Evolutionary conservation across 1,139 yeast species (phyloP), one percentile per base, ranked within the genome.

Genomic region (Debaryomycetaceae sp.): DNA sequence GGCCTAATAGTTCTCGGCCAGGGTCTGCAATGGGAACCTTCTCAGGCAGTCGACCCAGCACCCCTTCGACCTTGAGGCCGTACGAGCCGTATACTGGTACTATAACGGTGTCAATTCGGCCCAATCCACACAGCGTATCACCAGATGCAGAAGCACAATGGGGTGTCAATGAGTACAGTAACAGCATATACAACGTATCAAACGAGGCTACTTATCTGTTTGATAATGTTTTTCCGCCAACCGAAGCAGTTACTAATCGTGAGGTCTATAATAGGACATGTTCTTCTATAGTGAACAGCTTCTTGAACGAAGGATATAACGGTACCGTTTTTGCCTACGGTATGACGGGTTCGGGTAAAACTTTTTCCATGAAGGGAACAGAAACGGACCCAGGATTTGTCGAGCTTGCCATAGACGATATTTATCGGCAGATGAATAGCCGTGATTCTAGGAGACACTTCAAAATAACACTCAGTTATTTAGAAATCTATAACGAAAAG

Each of bases 271-370:
- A 70, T 30, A 65, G 66, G 17, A 71, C 85, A 1, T 91, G 90
- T 38, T 68, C 76, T 30, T 81, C 80, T 1, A 70, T 89, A 38
- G 83, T 91, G 1, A 66, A 74, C 24, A 80, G 83, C 49, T 83
- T 88, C 46, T 69, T 89, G 51, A 51, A 65, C 38, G 83, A 84
- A 34, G 97, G 97, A 0, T 90, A 71, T 61, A 89, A 90, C 58
- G 95, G 93, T 7, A 91, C 97, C 0, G 83, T 91, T 1, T 89
- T 91, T 63, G 96, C 97, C 2, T 89, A 90, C 59, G 96, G 97
- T 41, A 87, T 87, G 91, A 89, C 98, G 0, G 98, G 98, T 0
- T 88, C 97, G 1, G 98, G 98, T 31, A 91, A 91, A 62, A 91
- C 98, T 0, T 86, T 81, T 59, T 85, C 95, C 3, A 89, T 91